phyloP scores from a whole-genome alignment of 768 basidiomycete species.

The Rhodotorula taiwanensis region DNA sequence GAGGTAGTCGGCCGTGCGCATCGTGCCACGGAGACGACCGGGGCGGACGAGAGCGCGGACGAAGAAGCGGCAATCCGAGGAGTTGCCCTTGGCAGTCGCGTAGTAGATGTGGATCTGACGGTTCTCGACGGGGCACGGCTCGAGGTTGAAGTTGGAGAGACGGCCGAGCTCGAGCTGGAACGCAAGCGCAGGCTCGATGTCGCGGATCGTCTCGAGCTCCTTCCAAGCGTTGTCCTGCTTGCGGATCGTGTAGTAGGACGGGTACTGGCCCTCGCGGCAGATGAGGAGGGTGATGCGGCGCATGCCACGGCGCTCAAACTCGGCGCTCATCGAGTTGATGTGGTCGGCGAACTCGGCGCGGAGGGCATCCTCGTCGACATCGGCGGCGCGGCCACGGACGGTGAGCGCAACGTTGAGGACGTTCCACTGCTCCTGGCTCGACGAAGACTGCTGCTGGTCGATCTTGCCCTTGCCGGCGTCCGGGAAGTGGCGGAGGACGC shows the following conservation, averaged over 20 bases:
- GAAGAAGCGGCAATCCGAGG: constrained; percentile 97
- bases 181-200: constrained; percentile 95
- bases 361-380: constrained; percentile 63
- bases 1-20: constrained; percentile 95
- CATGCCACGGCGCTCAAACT: constrained; percentile 68
- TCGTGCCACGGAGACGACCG: constrained; percentile 79
- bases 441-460: constrained; percentile 43
- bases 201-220: constrained; percentile 93
- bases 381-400: constrained; percentile 65
- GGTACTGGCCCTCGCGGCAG: constrained; percentile 85
- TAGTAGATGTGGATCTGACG: constrained; percentile 98
- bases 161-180: constrained; percentile 96
- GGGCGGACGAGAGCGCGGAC: constrained; percentile 93
- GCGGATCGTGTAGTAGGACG: constrained; percentile 87
- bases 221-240: constrained; percentile 65
- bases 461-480: constrained; percentile 59
- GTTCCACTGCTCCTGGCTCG: constrained; percentile 61
- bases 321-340: constrained; percentile 59
- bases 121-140: constrained; percentile 91
- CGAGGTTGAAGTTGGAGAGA: constrained; percentile 91
- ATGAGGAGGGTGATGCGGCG: constrained; percentile 87
- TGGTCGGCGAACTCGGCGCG: constrained; percentile 60
- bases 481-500: constrained; percentile 54
- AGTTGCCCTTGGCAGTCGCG: constrained; percentile 87
- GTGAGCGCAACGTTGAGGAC: constrained; percentile 91